Evolutionary conservation across 768 basidiomycete species (phyloP).

Genomic region (Rickenella mellea): DNA sequence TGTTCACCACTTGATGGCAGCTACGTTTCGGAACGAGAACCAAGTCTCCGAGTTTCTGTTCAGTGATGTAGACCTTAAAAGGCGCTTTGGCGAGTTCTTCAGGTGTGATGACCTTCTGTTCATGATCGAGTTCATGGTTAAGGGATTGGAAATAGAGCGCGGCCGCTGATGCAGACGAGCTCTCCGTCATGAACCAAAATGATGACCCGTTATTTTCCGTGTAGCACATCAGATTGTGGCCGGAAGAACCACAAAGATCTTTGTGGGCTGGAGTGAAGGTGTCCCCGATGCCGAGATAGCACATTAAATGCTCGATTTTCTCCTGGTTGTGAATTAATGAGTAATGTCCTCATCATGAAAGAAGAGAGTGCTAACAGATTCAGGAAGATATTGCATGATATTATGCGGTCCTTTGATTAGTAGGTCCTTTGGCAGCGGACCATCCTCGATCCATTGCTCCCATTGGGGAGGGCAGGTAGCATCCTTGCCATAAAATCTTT

Average conservation of each 20-base stretch:
- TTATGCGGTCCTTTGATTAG: constrained; percentile 48
- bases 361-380: constrained; percentile 29
- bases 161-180: constrained; percentile 43
- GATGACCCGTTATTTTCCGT: constrained; percentile 64
- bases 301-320: constrained; percentile 73
- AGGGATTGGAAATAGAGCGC: constrained; percentile 45
- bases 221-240: constrained; percentile 83
- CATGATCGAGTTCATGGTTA: constrained; percentile 53
- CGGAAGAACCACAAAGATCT: constrained; percentile 75
- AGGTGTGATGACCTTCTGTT: constrained; percentile 54
- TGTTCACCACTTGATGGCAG: constrained; percentile 79
- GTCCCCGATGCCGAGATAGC: constrained; percentile 73
- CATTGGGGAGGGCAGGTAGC: constrained; percentile 57
- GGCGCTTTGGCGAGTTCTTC: constrained; percentile 56
- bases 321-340: constrained; percentile 25
- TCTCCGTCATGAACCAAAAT: constrained; percentile 81
- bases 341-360: constrained; percentile 3
- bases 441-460: constrained; percentile 47
- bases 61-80: constrained; percentile 58
- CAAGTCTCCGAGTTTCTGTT: constrained; percentile 70
- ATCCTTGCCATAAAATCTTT: constrained; percentile 73
- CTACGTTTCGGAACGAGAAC: constrained; percentile 75
- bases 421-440: constrained; percentile 42
- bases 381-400: constrained; percentile 45
- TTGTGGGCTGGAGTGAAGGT: constrained; percentile 83